phyloP scores from a whole-genome alignment of 2,329 filamentous ascomycete genomes.

The Westerdykella sp. region DNA sequence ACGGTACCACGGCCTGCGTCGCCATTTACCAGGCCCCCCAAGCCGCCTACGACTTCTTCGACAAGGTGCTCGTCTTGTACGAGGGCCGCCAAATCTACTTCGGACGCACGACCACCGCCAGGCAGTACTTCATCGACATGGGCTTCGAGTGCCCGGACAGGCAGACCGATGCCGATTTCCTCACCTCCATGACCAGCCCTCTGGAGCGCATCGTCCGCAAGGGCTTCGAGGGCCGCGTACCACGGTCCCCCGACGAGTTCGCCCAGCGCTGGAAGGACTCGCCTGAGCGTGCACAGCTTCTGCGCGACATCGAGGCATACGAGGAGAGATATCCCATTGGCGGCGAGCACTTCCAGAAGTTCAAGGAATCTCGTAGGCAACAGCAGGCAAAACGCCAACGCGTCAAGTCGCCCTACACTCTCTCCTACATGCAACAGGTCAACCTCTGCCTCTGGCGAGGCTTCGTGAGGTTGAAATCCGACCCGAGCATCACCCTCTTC shows the following conservation, averaged over 20 bases:
- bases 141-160: conserved; percentile 67
- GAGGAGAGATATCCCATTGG: conserved; percentile 42
- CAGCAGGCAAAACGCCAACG: conserved; percentile 49
- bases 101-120: conserved; percentile 57
- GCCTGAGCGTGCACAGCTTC: conserved; percentile 40
- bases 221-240: conserved; percentile 43
- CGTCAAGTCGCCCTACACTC: conserved; percentile 70
- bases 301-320: conserved; percentile 43
- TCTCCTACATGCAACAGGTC: conserved; percentile 71
- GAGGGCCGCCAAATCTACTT: conserved; percentile 67
- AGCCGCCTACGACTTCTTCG: conserved; percentile 62
- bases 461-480: conserved; percentile 68
- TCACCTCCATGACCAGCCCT: conserved; percentile 63
- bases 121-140: conserved; percentile 62
- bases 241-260: conserved; percentile 47
- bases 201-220: conserved; percentile 42
- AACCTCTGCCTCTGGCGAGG: conserved; percentile 74
- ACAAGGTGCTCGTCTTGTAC: conserved; percentile 63
- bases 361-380: conserved; percentile 41
- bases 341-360: conserved; percentile 41
- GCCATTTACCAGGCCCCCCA: conserved; percentile 71
- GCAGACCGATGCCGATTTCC: conserved; percentile 68
- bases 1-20: conserved; percentile 59
- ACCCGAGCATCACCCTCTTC: conserved; percentile 67
- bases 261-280: conserved; percentile 51